phyloP scores from a whole-genome alignment of 2,329 filamentous ascomycete genomes.

The Sordariomycetes sp. region DNA sequence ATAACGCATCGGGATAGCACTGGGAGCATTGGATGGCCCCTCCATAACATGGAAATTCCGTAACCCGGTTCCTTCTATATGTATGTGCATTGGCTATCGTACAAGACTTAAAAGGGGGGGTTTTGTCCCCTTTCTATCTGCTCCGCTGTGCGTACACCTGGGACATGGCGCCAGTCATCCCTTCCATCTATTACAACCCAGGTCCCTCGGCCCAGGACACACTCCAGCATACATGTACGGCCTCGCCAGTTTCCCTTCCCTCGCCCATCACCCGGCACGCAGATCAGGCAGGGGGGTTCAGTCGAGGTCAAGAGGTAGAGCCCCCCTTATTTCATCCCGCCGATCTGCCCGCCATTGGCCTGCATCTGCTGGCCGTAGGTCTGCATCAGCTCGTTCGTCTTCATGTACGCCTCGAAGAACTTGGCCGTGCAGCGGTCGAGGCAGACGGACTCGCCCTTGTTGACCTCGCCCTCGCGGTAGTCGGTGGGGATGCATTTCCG shows the following conservation, averaged over 20 bases:
- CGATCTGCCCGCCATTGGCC: not conserved
- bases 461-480: slow-evolving; percentile 93
- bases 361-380: slow-evolving; percentile 60
- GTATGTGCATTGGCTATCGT: not conserved
- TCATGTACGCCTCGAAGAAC: slow-evolving; percentile 98
- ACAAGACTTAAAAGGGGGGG: not conserved
- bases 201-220: not conserved
- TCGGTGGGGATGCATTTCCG: slow-evolving; percentile 87
- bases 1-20: not conserved
- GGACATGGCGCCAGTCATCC: not conserved
- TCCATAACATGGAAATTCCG: not conserved
- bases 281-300: not conserved
- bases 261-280: not conserved
- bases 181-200: not conserved
- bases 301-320: not conserved
- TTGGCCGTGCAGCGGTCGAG: slow-evolving; percentile 95
- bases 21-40: not conserved
- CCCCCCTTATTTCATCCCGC: not conserved
- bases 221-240: not conserved
- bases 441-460: slow-evolving; percentile 98
- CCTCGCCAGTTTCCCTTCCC: not conserved
- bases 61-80: not conserved
- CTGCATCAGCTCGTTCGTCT: slow-evolving; percentile 95
- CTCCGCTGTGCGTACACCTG: not conserved
- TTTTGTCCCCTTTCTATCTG: not conserved